Conservation (phyloP, 2,329 filamentous ascomycete genomes). For the Aspergillus luchuensis region DNA sequence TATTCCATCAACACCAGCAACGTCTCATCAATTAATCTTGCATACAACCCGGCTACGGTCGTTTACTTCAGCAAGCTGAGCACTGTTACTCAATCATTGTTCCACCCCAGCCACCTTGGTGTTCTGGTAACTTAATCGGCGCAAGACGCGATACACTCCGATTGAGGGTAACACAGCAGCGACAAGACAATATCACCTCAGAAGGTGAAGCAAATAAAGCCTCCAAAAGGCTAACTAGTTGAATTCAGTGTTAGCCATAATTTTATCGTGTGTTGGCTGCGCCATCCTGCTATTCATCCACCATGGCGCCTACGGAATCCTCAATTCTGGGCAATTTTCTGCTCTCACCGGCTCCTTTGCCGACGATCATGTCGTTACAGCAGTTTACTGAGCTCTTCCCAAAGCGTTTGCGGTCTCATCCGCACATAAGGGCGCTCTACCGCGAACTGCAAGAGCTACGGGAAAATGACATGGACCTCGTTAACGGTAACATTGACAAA, state of each 20-base stretch:
- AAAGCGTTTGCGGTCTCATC: conserved; percentile 62
- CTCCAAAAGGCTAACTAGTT: too few relatives aligned
- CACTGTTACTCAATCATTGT: not conserved
- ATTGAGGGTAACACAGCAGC: conserved; percentile 9
- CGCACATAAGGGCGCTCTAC: conserved; percentile 71
- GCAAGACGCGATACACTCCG: conserved; percentile 2
- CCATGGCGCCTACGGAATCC: conserved; percentile 73
- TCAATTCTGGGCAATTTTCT: conserved; percentile 77
- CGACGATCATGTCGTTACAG: conserved; percentile 70
- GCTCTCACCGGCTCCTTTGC: conserved; percentile 72
- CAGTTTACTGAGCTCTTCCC: conserved; percentile 80
- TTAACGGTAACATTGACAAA: conserved; percentile 57
- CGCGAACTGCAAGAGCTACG: conserved; percentile 77
- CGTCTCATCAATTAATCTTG: not conserved
- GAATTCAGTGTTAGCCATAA: too few relatives aligned
- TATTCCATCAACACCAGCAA: not conserved
- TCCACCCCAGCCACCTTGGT: not conserved
- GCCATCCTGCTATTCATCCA: conserved; percentile 17
- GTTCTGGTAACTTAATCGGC: not conserved
- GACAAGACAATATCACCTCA: not conserved
- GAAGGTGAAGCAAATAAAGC: not conserved
- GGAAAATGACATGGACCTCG: conserved; percentile 66
- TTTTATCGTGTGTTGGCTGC: not conserved
- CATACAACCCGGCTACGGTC: not conserved
- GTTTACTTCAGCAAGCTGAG: not conserved